phyloP scores from a whole-genome alignment of 2,329 filamentous ascomycete genomes.

The Gyromitra esculenta region DNA sequence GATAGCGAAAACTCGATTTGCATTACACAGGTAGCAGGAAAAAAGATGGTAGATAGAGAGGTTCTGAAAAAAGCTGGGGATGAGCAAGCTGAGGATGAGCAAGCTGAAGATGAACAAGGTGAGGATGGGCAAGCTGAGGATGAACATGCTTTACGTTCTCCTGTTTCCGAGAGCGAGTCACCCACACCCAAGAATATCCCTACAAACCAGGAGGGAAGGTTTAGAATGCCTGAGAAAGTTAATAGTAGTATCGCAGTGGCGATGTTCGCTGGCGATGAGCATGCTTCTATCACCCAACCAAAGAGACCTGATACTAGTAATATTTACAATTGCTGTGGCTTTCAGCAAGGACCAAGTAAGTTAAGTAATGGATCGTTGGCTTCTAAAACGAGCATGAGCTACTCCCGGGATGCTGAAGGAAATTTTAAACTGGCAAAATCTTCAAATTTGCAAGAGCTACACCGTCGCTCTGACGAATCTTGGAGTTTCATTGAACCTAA shows the following conservation, averaged over 20 bases:
- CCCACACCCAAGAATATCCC: background rate
- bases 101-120: no score
- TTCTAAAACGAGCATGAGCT: conserved; percentile 26
- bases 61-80: background rate
- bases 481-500: background rate
- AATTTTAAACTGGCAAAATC: conserved; percentile 22
- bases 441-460: conserved; percentile 10
- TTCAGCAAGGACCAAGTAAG: conserved; percentile 3
- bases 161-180: background rate
- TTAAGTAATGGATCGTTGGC: background rate
- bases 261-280: background rate
- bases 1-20: background rate
- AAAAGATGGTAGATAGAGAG: background rate
- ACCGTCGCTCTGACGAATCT: background rate
- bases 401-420: conserved; percentile 22
- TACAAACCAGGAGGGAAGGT: background rate
- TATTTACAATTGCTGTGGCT: conserved; percentile 8
- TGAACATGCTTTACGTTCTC: background rate
- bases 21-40: background rate
- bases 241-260: conserved; percentile 4
- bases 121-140: background rate
- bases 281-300: conserved; percentile 3
- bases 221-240: background rate
- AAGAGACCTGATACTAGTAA: background rate
- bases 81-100: background rate